Base-by-base conservation (phyloP, 2,329 filamentous ascomycete genomes). In the Claviceps digitariae region DNA sequence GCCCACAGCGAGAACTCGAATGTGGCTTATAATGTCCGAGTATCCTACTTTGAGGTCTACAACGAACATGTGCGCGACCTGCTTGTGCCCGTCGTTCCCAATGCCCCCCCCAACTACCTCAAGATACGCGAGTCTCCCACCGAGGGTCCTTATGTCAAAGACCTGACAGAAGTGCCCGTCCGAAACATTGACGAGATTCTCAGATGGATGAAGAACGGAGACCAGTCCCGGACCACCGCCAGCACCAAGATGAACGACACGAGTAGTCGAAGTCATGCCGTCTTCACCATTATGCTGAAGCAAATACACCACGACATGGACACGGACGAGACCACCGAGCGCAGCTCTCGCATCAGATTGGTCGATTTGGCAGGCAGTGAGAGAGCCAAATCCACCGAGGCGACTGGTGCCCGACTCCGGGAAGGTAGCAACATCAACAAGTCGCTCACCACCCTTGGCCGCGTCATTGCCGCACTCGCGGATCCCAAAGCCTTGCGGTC, bases 231-330 rank as follows among this genome's bases (percentile, higher is more conserved):
- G 48, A 97, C 93, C 0, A 85, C 82, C 21, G 93, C 93, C 15
- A 90, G 87, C 65, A 98, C 93, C 55, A 97, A 96, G 73, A 98
- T 98, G 93, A 98, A 98, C 70, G 93, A 98, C 69, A 97, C 91
- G 2, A 95, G 89, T 52, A 95, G 89, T 57, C 87, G 93, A 67
- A 95, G 90, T 58, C 93, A 98, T 65, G 90, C 93, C 8, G 93
- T 98, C 54, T 98, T 98, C 69, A 98, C 93, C 29, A 93, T 98
- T 61, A 93, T 95, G 72, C 77, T 98, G 55, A 96, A 95, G 72
- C 93, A 97, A 69, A 98, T 98, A 59, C 90, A 96, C 65, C 91
- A 97, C 70, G 91, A 96, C 62, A 85, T 96, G 72, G 86, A 90
- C 52, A 94, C 90, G n/a, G 93, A 98, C 67, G 90, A 95, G 72